Evolutionary conservation across 495 filamentous ascomycete species (phyloP), one percentile per base, ranked within the genome.

Genomic region (Lichina pygmaea): DNA sequence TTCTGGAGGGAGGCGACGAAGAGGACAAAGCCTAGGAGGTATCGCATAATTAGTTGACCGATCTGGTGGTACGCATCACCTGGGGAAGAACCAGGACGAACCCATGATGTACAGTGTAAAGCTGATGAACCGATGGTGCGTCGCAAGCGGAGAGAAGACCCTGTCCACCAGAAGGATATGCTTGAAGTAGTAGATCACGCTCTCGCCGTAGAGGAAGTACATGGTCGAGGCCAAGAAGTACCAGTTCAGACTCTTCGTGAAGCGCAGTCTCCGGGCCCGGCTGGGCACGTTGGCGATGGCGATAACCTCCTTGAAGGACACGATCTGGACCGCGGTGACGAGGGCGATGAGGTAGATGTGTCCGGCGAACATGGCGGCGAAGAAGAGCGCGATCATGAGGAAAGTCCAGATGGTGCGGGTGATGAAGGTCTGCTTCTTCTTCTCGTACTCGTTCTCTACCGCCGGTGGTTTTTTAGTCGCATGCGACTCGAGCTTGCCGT

Each of bases 141-240:
- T 94, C 31, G 91, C 86, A 50, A 99, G 77, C 3, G 86, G 86
- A 43, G 91, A 66, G 42, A 99, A 63, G 33, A 95, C 79, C 56
- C 76, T 78, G 60, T 94, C 86, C n/a, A 99, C 81, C 48, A 95
- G 60, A 33, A 99, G 71, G 46, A 99, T 81, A 53, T 95, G 91
- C 66, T 95, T 95, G 63, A 99, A 95, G 60, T 99, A 99, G 62
- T 95, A 99, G 49, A 99, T 89, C 50, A 99, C 86, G 51, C 83
- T 93, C 63, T 99, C 91, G 48, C 91, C 91, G 53, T 99, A 95
- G 33, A 99, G 64, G 52, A 91, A 99, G 64, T 95, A 99, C 89
- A 95, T 95, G 46, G 85, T 89, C 13, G 81, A 79, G n/a, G 83
- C 91, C 48, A 99, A 67, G 62, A 91, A 99, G 60, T 99, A 99